phyloP scores from a whole-genome alignment of 2,329 filamentous ascomycete genomes.

The Calonectria pseudoturangicola region DNA sequence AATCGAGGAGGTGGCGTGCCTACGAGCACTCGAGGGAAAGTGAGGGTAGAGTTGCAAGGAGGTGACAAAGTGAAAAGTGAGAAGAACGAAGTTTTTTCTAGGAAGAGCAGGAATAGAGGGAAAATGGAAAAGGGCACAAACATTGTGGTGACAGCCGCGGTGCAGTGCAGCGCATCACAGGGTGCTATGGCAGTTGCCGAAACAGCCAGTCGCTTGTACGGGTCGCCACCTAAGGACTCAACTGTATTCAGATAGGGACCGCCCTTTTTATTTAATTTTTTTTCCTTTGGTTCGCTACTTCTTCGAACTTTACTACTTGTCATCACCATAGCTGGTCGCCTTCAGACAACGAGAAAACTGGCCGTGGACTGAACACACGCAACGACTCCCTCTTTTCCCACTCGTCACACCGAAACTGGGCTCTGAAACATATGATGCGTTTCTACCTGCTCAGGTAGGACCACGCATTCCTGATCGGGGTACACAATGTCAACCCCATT shows the following conservation, averaged over 20 bases:
- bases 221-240: background rate
- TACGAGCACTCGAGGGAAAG: slow-evolving; percentile 2
- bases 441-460: slow-evolving; percentile 2
- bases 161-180: slow-evolving; percentile 33
- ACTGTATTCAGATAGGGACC: background rate
- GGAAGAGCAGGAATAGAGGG: background rate
- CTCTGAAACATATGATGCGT: background rate
- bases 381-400: background rate
- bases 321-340: background rate
- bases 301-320: background rate
- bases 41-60: slow-evolving; percentile 13
- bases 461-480: background rate
- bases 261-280: background rate
- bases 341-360: background rate
- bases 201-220: background rate
- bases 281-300: too few relatives aligned
- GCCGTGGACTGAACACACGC: background rate
- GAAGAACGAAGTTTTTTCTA: background rate
- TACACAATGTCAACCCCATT: background rate
- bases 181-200: slow-evolving; percentile 30
- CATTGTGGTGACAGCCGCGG: slow-evolving; percentile 25
- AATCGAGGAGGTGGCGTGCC: slow-evolving; percentile 12
- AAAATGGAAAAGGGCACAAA: slow-evolving; percentile 19
- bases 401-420: background rate
- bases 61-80: slow-evolving; percentile 23